phyloP scores from a whole-genome alignment of 768 basidiomycete genomes.

The Favolaschia claudopus region DNA sequence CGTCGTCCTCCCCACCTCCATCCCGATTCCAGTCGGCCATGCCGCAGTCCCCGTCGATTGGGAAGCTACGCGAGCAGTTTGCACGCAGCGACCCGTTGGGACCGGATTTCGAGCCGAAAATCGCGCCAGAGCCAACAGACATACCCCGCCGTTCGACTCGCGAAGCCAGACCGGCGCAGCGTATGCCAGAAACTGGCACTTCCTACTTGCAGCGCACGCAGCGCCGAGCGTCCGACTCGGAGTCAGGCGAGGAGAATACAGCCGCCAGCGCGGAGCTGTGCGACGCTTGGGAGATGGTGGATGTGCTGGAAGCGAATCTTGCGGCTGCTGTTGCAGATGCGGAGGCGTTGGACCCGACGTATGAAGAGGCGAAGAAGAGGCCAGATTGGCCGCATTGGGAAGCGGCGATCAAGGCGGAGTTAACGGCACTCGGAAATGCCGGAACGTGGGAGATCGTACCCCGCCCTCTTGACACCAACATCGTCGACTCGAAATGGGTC shows the following conservation, averaged over 20 bases:
- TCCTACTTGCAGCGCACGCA: background rate
- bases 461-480: constrained; percentile 31
- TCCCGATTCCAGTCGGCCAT: background rate
- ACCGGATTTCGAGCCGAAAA: background rate
- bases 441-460: constrained; percentile 31
- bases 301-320: constrained; percentile 23
- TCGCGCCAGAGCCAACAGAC: background rate
- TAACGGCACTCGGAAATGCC: constrained; percentile 17
- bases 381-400: constrained; percentile 23
- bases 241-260: too few species aligned
- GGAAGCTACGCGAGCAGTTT: background rate
- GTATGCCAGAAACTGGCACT: background rate
- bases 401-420: constrained; percentile 14
- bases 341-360: constrained; percentile 28
- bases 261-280: background rate
- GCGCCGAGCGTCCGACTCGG: too few species aligned
- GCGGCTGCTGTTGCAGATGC: constrained; percentile 15
- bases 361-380: constrained; percentile 28
- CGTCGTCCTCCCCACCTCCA: background rate
- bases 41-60: background rate
- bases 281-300: constrained; percentile 5
- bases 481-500: constrained; percentile 27
- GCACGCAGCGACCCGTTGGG: background rate
- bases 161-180: background rate
- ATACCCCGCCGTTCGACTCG: too few species aligned